Evolutionary conservation across 257 asterid species (phyloP).

Genomic region (Fraxinus anomala): DNA sequence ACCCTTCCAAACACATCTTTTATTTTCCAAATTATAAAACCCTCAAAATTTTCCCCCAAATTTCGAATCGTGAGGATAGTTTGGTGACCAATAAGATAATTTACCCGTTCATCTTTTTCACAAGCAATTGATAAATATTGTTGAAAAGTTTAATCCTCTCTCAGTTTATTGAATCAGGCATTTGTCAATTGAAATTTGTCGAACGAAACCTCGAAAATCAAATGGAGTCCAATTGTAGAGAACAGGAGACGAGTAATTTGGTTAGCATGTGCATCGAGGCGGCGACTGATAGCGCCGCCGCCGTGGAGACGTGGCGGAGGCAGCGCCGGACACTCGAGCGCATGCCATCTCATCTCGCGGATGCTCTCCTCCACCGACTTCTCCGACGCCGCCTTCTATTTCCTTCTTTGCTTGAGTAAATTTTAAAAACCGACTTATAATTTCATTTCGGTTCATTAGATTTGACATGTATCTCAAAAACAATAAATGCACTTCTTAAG

Average conservation of each 20-base stretch:
- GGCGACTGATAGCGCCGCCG: slow-evolving; percentile 62
- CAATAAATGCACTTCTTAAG: neutral
- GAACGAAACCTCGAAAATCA: slow-evolving; percentile 10
- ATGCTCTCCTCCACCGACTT: slow-evolving; percentile 65
- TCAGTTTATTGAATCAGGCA: slow-evolving; percentile 15
- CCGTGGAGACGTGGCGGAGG: slow-evolving; percentile 88
- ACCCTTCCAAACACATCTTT: no score
- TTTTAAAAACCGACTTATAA: neutral
- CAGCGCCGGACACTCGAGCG: slow-evolving; percentile 82
- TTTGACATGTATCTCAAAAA: neutral
- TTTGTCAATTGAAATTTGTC: neutral
- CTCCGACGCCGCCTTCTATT: slow-evolving; percentile 74
- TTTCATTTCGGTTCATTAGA: neutral
- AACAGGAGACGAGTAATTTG: slow-evolving; percentile 56
- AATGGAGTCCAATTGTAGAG: slow-evolving; percentile 20
- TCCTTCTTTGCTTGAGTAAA: slow-evolving; percentile 88
- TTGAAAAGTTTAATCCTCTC: neutral
- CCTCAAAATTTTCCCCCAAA: no score
- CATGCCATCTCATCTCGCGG: slow-evolving; percentile 79
- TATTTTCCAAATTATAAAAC: no score
- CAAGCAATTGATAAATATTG: no score
- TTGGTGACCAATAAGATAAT: no score
- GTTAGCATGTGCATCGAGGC: slow-evolving; percentile 75
- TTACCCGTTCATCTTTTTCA: no score
- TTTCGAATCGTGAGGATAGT: no score